Conservation (phyloP, 2,329 filamentous ascomycete genomes). For the Fonsecaea erecta region DNA sequence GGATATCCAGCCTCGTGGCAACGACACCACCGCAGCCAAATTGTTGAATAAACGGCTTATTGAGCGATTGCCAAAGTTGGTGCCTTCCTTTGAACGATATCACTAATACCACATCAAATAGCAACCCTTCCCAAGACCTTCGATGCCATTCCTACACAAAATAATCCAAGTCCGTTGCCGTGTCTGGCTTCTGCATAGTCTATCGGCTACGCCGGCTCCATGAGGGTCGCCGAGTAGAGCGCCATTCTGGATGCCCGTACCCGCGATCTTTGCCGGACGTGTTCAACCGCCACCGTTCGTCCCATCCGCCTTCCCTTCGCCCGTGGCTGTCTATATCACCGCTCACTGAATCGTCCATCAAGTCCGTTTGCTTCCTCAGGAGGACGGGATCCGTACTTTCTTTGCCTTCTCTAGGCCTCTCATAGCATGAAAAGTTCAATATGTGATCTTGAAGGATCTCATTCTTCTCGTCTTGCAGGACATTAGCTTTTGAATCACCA, state of each 20-base stretch:
- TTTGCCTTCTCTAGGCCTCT: constrained; percentile 44
- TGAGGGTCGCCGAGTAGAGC: neutral
- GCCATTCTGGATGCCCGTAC: neutral
- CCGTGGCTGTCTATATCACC: neutral
- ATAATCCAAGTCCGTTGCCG: neutral
- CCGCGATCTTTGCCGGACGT: constrained; percentile 4
- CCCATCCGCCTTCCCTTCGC: constrained; percentile 6
- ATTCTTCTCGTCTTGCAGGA: constrained; percentile 7
- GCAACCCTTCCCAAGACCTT: no score
- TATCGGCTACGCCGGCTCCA: neutral
- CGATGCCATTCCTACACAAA: neutral
- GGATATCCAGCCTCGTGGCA: neutral
- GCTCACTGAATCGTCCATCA: constrained; percentile 4
- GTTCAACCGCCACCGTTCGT: constrained; percentile 16
- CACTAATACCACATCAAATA: neutral
- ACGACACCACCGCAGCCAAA: neutral
- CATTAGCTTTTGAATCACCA: constrained; percentile 1
- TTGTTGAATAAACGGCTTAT: no score
- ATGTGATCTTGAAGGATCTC: constrained; percentile 24
- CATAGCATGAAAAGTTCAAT: constrained; percentile 50
- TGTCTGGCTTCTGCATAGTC: neutral
- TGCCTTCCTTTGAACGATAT: no score
- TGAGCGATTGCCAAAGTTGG: no score
- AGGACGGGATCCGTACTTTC: constrained; percentile 37
- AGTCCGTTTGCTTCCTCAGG: constrained; percentile 33